Base-by-base conservation (phyloP, 352 stramenopile genomes). In the Pythium utonaiense region DNA sequence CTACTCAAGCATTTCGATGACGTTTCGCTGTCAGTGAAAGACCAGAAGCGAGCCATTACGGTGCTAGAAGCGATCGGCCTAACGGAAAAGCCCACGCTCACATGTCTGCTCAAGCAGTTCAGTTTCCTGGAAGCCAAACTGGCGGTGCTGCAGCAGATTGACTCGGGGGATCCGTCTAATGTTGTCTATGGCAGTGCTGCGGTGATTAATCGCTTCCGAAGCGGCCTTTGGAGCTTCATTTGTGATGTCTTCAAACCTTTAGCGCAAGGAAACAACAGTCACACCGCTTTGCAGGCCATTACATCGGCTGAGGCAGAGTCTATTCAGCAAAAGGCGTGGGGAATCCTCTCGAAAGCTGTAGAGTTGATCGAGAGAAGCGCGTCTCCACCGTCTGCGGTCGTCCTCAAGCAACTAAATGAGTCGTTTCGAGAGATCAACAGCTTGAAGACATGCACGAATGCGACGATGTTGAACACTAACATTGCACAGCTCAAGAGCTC, bases 51-150 rank as follows among this genome's bases (percentile, higher is more conserved):
- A 36, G 74, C 80, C 19, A 80, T 91, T 40, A 62, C 72, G 0
- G 81, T 88, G 13, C 59, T 93, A 3, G 75, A 83, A 24, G 67
- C 67, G 2, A 63, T 93, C 8, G 77, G 71, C 0, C 64, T 93
- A 9, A 77, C 79, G 3, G 73, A 89, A 45, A 91, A 91, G 38
- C 78, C 80, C 16, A 75, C 73, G 22, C 63, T 91, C 7, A 79
- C 78, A 6, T 93, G 83, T 50, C 60, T 93, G 25, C 67, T 60
- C 31, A 88, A 89, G 53, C 83, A 93, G 33, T 80, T 91, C 27
- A 70, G 77, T 21, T 88, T 76, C 38, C 53, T 91, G 19, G 79
- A 88, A 42, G 64, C 67, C 19, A 83, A 79, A 30, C 57, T 93
- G 4, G 28, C 33, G 0, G 48, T 65, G 5, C 63, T 90, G 0